Conservation (phyloP, 192 early-diverging fungal species). For the Backusella parvicylindrica region DNA sequence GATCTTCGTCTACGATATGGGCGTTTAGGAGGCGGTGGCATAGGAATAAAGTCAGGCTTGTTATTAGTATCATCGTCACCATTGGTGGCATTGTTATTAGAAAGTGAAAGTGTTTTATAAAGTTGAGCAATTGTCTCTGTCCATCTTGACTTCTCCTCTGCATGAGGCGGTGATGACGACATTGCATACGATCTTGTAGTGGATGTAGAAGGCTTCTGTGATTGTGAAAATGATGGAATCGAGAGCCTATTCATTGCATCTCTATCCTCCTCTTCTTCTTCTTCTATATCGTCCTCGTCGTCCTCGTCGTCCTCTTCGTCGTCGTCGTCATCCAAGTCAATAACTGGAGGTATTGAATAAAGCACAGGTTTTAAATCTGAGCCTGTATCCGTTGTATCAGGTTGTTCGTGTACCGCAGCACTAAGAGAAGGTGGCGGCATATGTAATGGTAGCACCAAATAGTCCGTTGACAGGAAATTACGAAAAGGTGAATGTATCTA, state of each 20-base stretch:
- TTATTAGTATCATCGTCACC: background rate
- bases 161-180: conserved; percentile 21
- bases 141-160: conserved; percentile 7
- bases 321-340: background rate
- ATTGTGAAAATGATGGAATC: conserved; percentile 21
- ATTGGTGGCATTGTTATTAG: background rate
- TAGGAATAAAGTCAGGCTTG: conserved; percentile 14
- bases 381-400: background rate
- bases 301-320: background rate
- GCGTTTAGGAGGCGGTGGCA: conserved; percentile 21
- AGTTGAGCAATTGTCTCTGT: conserved; percentile 16
- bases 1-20: conserved; percentile 6
- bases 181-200: conserved; percentile 24
- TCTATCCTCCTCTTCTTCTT: background rate
- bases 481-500: conserved; percentile 19
- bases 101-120: background rate
- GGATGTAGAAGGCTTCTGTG: conserved; percentile 10
- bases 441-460: conserved; percentile 30
- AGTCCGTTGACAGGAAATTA: conserved; percentile 30
- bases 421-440: conserved; percentile 27
- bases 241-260: background rate
- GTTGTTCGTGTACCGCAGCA: conserved; percentile 5
- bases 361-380: background rate
- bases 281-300: background rate
- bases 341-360: background rate